A percentile compares a stretch with the other conserved stretches of the same genome.
These are phyloP conservation scores for Pseudogymnoascus sp. DNA, from an alignment of 2,329 filamentous ascomycete species.

Conservation along the genomic window DNA sequence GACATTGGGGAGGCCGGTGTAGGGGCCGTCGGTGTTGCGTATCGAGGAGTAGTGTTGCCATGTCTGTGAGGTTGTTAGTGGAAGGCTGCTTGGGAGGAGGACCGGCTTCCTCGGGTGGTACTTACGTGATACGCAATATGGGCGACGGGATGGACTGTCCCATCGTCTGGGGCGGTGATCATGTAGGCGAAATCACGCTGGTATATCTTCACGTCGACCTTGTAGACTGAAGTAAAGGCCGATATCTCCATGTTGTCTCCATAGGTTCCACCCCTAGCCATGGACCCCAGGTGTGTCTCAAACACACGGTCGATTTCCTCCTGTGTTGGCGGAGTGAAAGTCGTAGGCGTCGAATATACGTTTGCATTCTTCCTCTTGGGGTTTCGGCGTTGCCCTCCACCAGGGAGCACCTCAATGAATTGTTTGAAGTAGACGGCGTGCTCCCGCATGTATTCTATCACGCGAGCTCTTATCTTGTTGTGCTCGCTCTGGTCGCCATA, in stretches of 20 bases:
- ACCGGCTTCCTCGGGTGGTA: constrained; percentile 18
- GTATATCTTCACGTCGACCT: constrained; percentile 58
- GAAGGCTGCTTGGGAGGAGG: constrained; percentile 15
- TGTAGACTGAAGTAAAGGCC: constrained; percentile 57
- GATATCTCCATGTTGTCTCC: constrained; percentile 63
- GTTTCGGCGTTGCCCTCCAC: constrained; percentile 49
- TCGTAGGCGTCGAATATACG: constrained; percentile 38
- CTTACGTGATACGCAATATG: constrained; percentile 60
- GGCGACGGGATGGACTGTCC: constrained; percentile 33
- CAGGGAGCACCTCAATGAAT: constrained; percentile 51
- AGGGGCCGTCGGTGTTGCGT: constrained; percentile 52
- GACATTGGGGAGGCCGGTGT: constrained; percentile 48
- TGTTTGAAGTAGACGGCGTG: constrained; percentile 57
- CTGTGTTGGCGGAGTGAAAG: constrained; percentile 43
- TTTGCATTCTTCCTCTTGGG: constrained; percentile 47
- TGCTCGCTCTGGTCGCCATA: constrained; percentile 54
- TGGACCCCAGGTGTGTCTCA: constrained; percentile 49
- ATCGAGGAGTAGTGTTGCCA: constrained; percentile 65
- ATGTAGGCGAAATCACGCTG: constrained; percentile 45
- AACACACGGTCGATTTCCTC: constrained; percentile 47
- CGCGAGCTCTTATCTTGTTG: constrained; percentile 48
- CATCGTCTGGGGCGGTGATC: constrained; percentile 36
- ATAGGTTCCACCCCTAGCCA: constrained; percentile 55
- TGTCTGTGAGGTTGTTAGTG: constrained; percentile 34
- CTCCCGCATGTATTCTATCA: constrained; percentile 56